Percentiles rank a stretch among this genome's conserved stretches.
Evolutionary conservation across 257 asterid species (phyloP).

Genomic region (Petunia secreta): DNA sequence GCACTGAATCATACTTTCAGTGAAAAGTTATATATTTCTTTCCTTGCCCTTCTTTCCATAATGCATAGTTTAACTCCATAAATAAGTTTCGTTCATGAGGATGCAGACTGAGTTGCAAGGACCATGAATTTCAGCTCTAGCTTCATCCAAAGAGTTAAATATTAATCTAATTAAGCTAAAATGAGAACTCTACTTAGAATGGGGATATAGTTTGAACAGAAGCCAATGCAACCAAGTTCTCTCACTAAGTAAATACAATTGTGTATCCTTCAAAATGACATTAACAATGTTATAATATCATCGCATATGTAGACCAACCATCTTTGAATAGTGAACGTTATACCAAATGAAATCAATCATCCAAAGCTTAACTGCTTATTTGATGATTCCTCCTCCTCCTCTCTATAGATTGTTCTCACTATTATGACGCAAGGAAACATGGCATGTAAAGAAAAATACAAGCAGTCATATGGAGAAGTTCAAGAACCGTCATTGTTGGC

Average conservation of each 20-base stretch:
- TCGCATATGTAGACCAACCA: neutral
- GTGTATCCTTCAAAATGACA: neutral
- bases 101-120: neutral
- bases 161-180: neutral
- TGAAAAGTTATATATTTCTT: neutral
- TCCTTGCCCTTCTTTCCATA: neutral
- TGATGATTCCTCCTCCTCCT: constrained; percentile 7
- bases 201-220: neutral
- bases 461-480: constrained; percentile 23
- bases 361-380: neutral
- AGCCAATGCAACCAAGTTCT: constrained; percentile 19
- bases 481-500: constrained; percentile 87
- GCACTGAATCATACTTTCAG: constrained; percentile 11
- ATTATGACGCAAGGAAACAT: neutral
- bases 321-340: neutral
- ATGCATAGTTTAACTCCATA: neutral
- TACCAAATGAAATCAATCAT: neutral
- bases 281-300: constrained; percentile 9
- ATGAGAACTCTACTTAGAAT: neutral
- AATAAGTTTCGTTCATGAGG: neutral
- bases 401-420: neutral
- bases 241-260: neutral
- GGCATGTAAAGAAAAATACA: constrained; percentile 1
- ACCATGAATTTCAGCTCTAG: constrained; percentile 14
- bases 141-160: constrained; percentile 4